Conservation (phyloP, 305 asterid species). For the Ilex paraguariensis region DNA sequence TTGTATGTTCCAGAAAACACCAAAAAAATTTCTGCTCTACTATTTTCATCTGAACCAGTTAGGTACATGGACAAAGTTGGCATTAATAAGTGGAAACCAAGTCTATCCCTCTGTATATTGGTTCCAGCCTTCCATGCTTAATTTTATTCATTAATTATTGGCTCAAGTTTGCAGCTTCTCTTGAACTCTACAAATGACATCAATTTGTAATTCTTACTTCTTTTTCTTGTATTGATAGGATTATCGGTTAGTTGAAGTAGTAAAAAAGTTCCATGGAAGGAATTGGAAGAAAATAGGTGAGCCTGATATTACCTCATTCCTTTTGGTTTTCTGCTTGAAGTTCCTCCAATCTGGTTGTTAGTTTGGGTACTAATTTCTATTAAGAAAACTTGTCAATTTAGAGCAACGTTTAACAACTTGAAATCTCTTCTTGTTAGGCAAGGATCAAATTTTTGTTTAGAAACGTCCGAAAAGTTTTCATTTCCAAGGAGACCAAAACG, state of each 20-base stretch:
- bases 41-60: no score
- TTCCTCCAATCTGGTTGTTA: constrained; percentile 6
- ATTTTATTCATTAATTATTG: background rate
- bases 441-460: no score
- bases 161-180: background rate
- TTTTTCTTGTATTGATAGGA: constrained; percentile 43
- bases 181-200: constrained; percentile 2
- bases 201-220: constrained; percentile 3
- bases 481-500: background rate
- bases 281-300: constrained; percentile 76
- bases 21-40: background rate
- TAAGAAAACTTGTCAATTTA: background rate
- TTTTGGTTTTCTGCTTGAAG: background rate
- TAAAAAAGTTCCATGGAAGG: constrained; percentile 45
- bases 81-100: background rate
- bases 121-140: background rate
- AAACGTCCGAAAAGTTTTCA: background rate
- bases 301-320: background rate
- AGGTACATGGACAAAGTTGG: background rate
- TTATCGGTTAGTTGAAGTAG: constrained; percentile 53
- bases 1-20: background rate
- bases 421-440: background rate
- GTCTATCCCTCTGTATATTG: background rate
- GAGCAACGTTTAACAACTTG: background rate
- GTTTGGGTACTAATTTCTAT: background rate